Evolutionary conservation across 306 rosid genomes (phyloP).

Genomic region (Cyclanthera cordifolia): DNA sequence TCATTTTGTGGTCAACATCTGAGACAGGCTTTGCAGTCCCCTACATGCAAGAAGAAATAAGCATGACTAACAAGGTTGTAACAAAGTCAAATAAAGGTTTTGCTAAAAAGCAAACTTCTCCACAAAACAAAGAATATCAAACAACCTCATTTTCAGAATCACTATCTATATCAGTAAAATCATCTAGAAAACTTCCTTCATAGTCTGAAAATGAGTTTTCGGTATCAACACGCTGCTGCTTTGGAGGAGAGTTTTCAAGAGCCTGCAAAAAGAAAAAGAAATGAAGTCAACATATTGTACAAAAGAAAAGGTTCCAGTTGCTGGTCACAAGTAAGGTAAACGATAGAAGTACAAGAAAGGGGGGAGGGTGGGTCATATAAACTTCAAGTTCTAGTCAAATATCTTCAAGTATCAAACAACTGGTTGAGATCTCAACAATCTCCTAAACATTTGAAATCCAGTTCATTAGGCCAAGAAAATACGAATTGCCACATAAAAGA

Average conservation of each 20-base stretch:
- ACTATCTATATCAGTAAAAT: conserved; percentile 44
- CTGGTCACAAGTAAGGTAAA: too few relatives aligned
- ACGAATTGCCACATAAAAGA: background rate
- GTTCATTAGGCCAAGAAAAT: background rate
- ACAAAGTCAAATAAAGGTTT: background rate
- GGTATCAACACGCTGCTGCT: conserved; percentile 32
- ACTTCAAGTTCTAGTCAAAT: background rate
- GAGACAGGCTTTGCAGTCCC: conserved; percentile 29
- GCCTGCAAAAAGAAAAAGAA: conserved; percentile 27
- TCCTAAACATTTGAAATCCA: background rate
- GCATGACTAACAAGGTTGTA: background rate
- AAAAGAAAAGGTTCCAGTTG: background rate
- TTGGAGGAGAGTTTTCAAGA: conserved; percentile 48
- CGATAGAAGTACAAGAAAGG: background rate
- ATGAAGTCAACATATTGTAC: background rate
- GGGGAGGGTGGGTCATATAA: background rate
- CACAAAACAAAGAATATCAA: conserved; percentile 1
- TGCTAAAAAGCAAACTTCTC: background rate
- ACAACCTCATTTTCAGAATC: conserved; percentile 52
- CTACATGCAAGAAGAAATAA: conserved; percentile 26
- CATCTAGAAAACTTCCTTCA: conserved; percentile 43
- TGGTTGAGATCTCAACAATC: background rate
- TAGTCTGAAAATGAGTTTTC: conserved; percentile 46
- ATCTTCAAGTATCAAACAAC: conserved; percentile 7
- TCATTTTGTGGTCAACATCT: conserved; percentile 23